Evolutionary conservation across 2,329 filamentous ascomycete species (phyloP), one percentile per base, ranked within the genome.

Genomic region (Botrytis sinoallii): DNA sequence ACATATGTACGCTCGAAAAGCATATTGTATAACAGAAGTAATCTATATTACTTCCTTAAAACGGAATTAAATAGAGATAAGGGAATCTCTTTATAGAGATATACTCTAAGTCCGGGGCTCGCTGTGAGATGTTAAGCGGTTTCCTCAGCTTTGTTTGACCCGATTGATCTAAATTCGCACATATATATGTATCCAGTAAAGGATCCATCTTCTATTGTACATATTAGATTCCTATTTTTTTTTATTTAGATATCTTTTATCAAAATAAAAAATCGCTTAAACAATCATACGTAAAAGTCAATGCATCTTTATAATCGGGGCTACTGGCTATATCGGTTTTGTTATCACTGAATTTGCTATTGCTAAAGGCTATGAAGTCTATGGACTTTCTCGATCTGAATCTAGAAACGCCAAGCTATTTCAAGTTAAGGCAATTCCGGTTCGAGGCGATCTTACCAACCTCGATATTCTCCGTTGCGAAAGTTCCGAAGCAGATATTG

Each of bases 241-340:
- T 20, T 12, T 9, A 25, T 32, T 8, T 10, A 61, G 0, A 6
- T 14, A 25, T 25, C 32, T 25, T 32, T 12, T 10, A 61, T 61
- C 38, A 40, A 40, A 40, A 10, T 40, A 40, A 9, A 40, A 40
- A 40, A 40, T 40, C 38, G 9, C 38, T 40, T 40, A 8, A 40
- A n/a, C 12, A 61, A 38, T 61, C 22, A 38, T 61, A 6, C 16
- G 14, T 10, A 38, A n/a, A 25, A 3, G 1, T 22, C 59, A 60
- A 25, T 55, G 40, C 29, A 70, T 83, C 73, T 85, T 85, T 79
- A 80, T 85, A 9, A 85, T 84, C 57, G 84, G 84, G 4, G 84
- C 80, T 18, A 82, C 76, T 68, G 84, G 84, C 46, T 84, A 82
- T 76, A 76, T 85, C 52, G 84, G 84, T 72, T 77, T 78, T 6